A percentile compares a stretch with the other conserved stretches of the same genome.
Conservation (phyloP, 208 protist genomes). For the Trichomonas gallinae region DNA sequence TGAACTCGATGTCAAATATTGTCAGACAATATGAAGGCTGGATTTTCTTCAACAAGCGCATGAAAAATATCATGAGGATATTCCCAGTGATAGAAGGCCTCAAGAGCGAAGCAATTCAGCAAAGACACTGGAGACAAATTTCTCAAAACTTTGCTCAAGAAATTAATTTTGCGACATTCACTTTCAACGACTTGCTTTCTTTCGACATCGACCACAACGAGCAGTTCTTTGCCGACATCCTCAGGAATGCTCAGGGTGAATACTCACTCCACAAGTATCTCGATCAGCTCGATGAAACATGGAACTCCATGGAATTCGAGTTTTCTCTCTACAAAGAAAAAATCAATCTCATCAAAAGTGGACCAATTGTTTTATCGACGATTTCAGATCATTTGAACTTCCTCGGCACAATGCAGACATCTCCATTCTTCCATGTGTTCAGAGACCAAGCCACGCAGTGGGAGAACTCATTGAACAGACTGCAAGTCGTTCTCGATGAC, state of each 20-base stretch:
- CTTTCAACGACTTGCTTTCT: neutral
- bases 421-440: conserved; percentile 17
- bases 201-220: neutral
- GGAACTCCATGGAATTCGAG: conserved; percentile 8
- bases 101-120: neutral
- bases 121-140: neutral
- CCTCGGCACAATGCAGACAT: neutral
- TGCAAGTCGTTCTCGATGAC: conserved; percentile 21
- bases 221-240: neutral
- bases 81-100: neutral
- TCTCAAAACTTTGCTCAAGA: neutral
- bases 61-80: neutral
- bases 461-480: neutral
- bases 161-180: neutral
- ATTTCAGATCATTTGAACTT: neutral
- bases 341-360: neutral
- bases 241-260: conserved; percentile 15
- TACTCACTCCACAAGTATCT: neutral
- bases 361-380: neutral
- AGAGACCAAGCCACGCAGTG: neutral
- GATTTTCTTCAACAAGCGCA: neutral
- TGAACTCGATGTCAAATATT: neutral
- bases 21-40: conserved; percentile 22
- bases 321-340: conserved; percentile 24
- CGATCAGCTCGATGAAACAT: neutral